Evolutionary conservation across 2,329 filamentous ascomycete genomes (phyloP), one percentile per base, ranked within the genome.

Genomic region (Fusarium pseudoanthophilum): DNA sequence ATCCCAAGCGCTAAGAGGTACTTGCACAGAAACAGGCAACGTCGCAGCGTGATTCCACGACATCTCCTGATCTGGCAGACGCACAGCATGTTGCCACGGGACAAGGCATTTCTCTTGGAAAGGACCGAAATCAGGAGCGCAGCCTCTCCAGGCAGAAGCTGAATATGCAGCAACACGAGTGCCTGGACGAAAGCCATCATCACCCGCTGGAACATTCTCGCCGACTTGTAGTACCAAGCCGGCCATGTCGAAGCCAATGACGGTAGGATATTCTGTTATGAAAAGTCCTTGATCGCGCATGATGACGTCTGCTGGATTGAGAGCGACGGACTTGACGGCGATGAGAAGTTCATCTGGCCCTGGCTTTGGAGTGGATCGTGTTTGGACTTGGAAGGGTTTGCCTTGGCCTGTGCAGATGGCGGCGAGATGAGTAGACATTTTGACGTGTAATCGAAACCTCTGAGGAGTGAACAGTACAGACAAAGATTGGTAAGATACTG

Each of bases 311-410:
- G 85, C 80, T 5, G 86, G 85, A 67, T 88, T 88, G 42, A 88
- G 77, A 20, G 85, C 86, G 10, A 87, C 76, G 7, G 85, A 84
- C 57, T 85, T 84, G 72, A 87, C 83, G 3, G 77, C 82, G 60
- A 88, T 78, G 30, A 87, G 85, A 58, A 88, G 78, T 48, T 88
- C 85, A 36, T 74, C 75, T 24, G 84, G 83, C 0, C 85, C 84
- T 46, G 86, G 84, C 13, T 82, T 83, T 8, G 84, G 85, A 0
- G 85, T 87, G 2, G 78, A 69, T 7, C 84, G 83, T 18, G 77
- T 32, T 62, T 79, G 80, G 45, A 86, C 20, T 63, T 80, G 53
- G 34, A 86, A 82, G 20, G 81, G 80, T 16, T 80, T 42, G 21
- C 80, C 82, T 77, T 83, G 82, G 11, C 76, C 79, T 3, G 58